phyloP scores from a whole-genome alignment of 352 stramenopile genomes.

The Blastocystis sp. region DNA sequence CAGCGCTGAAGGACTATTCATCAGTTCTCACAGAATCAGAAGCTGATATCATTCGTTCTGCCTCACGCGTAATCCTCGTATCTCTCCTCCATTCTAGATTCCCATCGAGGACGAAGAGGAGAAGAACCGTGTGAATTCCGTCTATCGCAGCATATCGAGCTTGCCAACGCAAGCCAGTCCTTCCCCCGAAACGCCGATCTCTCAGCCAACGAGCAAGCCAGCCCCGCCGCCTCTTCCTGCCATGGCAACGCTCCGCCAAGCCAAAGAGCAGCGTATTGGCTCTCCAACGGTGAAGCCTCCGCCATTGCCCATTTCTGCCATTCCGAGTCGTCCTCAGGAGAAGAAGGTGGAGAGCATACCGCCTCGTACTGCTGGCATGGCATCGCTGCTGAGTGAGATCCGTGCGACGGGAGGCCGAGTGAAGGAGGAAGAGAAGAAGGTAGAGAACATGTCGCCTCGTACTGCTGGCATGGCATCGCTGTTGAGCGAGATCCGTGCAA shows the following conservation, averaged over 20 bases:
- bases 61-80: background rate
- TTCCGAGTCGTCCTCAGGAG: background rate
- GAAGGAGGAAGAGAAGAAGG: background rate
- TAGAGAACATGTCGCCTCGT: background rate
- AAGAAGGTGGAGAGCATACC: background rate
- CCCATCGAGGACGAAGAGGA: conserved; percentile 14
- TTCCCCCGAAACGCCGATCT: background rate
- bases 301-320: background rate
- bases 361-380: background rate
- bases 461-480: background rate
- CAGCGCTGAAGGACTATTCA: conserved; percentile 8
- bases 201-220: background rate
- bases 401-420: conserved; percentile 18
- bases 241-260: background rate
- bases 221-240: background rate
- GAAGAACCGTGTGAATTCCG: background rate
- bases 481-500: conserved; percentile 6
- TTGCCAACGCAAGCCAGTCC: background rate
- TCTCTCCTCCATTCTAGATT: conserved; percentile 9
- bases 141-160: background rate
- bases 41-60: conserved; percentile 22
- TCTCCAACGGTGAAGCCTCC: background rate
- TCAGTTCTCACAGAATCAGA: conserved; percentile 12
- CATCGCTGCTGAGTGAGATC: conserved; percentile 18
- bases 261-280: background rate